Base-by-base conservation (phyloP, 345 rosid species). In the Bretschneidera sinensis region DNA sequence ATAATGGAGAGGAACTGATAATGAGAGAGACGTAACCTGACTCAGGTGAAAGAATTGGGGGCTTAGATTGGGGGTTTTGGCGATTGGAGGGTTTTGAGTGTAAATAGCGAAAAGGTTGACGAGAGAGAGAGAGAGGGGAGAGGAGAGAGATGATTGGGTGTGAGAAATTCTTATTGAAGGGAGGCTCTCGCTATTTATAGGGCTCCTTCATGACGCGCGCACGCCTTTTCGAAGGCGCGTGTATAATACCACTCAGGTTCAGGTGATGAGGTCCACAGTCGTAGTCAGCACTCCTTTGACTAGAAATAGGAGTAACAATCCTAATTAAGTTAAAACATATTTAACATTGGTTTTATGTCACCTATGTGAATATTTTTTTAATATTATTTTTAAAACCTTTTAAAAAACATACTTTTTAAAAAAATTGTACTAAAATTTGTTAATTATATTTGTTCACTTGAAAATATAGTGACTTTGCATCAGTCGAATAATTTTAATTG, bases 111-210 rank as follows among this genome's bases (percentile, higher is more conserved):
- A 57, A 65, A 51, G 60, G 57, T 66, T 43, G 64, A 67, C 53
- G 69, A 23, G n/a, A 21, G 19, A 39, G 68, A 54, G 64, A 74
- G 52, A 60, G 60, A 20, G 16, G 20, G 9, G 54, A 55, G 61
- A 55, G 61, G 34, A 20, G 69, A 70, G 60, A 69, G 63, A 62
- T 63, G 73, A 69, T 76, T 78, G 72, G 70, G 56, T 21, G 67
- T 2, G 62, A 35, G 53, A 61, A 66, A 22, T 52, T 50, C 57
- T 51, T 28, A 60, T 49, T 0, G 5, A 0, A 9, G 14, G 17
- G 14, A 31, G 61, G 71, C 76, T 76, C 84, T 78, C 75, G 81
- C 77, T 73, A 65, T 76, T 74, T 82, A 72, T 76, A 70, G 69
- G 64, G 57, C 65, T 14, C 19, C 5, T 9, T 28, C 8, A 39